These are phyloP conservation scores for Trichoderma koningii DNA, from an alignment of 2,329 filamentous ascomycete species.

Conservation along the genomic window DNA sequence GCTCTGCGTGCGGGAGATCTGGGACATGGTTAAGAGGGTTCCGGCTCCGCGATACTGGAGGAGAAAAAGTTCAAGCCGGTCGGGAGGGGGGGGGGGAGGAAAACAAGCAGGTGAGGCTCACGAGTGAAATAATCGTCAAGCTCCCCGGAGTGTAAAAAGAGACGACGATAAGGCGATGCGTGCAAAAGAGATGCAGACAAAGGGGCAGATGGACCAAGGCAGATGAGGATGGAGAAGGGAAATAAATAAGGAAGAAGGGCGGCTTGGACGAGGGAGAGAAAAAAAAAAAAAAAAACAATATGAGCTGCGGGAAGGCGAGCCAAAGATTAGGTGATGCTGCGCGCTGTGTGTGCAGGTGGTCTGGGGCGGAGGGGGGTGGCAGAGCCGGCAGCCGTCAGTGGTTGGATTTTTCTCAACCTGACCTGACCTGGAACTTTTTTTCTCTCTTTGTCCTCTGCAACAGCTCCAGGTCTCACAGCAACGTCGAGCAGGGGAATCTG, in stretches of 20 bases:
- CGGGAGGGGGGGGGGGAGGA: neutral
- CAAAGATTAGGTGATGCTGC: conserved; percentile 17
- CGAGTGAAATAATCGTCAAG: conserved; percentile 16
- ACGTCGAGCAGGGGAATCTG: conserved; percentile 2
- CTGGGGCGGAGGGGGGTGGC: conserved; percentile 9
- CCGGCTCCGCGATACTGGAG: neutral
- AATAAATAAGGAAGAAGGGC: conserved; percentile 18
- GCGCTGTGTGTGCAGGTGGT: neutral
- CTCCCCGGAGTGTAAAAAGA: conserved; percentile 16
- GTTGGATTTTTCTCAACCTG: neutral
- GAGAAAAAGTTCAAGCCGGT: neutral
- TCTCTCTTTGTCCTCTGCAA: neutral
- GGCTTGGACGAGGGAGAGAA: neutral
- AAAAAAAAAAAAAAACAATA: conserved; percentile 7
- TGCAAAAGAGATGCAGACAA: conserved; percentile 11
- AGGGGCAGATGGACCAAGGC: neutral
- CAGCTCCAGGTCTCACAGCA: conserved; percentile 15
- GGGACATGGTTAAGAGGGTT: conserved; percentile 37
- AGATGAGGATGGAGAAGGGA: conserved; percentile 16
- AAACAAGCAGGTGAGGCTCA: conserved; percentile 3
- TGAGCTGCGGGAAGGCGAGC: neutral
- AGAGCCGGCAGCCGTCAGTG: conserved; percentile 19
- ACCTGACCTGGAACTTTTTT: neutral
- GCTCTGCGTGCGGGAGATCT: conserved; percentile 41
- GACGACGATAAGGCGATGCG: conserved; percentile 12